Evolutionary conservation across 2,329 filamentous ascomycete species (phyloP).

Genomic region (Phyllosticta citribraziliensis): DNA sequence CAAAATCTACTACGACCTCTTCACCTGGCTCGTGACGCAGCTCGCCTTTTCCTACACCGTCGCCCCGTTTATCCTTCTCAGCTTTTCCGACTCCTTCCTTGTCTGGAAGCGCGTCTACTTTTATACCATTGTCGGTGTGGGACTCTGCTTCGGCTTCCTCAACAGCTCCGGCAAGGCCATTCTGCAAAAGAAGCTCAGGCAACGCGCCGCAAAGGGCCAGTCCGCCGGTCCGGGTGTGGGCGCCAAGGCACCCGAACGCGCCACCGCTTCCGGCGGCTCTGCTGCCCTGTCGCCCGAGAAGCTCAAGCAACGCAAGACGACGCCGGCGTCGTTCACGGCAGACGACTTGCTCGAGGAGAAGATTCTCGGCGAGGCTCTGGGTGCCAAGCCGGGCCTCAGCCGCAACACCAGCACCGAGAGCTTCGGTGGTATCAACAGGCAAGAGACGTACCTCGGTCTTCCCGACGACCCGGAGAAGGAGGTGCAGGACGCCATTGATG

Average conservation of each 20-base stretch:
- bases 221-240: neutral
- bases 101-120: slow-evolving; percentile 86
- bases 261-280: slow-evolving; percentile 38
- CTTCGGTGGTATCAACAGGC: slow-evolving; percentile 16
- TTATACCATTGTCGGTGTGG: slow-evolving; percentile 64
- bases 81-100: slow-evolving; percentile 56
- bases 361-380: slow-evolving; percentile 7
- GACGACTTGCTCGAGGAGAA: slow-evolving; percentile 9
- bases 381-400: slow-evolving; percentile 2
- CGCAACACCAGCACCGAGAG: slow-evolving; percentile 2
- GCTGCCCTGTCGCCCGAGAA: neutral
- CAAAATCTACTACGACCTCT: slow-evolving; percentile 81
- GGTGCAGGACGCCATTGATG: slow-evolving; percentile 65
- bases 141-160: slow-evolving; percentile 62
- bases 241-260: slow-evolving; percentile 13
- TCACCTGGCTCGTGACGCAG: slow-evolving; percentile 68
- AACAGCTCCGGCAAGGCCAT: slow-evolving; percentile 61
- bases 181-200: slow-evolving; percentile 28
- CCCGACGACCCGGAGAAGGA: slow-evolving; percentile 67
- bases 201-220: slow-evolving; percentile 19
- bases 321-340: neutral
- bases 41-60: slow-evolving; percentile 73
- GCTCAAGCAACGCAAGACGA: neutral
- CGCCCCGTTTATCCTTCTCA: slow-evolving; percentile 76
- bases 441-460: slow-evolving; percentile 28